A percentile compares a stretch with the other conserved stretches of the same genome.
Conservation (phyloP, 257 asterid genomes). For the Solanum rostratum region DNA sequence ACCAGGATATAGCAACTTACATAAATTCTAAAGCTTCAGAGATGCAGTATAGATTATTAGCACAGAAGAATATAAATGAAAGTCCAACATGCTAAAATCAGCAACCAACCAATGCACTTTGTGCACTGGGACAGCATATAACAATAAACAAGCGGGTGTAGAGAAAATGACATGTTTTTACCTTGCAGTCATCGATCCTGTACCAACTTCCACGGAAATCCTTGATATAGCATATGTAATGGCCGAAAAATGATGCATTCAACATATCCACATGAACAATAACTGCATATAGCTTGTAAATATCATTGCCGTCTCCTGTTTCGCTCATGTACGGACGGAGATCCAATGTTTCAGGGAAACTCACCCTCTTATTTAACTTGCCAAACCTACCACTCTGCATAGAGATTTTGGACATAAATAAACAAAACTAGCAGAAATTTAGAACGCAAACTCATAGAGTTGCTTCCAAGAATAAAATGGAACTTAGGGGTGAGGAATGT, state of each 20-base stretch:
- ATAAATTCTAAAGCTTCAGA: neutral
- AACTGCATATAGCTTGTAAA: conserved; percentile 90
- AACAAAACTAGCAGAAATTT: neutral
- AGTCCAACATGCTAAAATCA: neutral
- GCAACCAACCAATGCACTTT: neutral
- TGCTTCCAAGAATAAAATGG: neutral
- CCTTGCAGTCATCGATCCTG: conserved; percentile 92
- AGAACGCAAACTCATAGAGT: neutral
- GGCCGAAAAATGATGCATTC: conserved; percentile 96
- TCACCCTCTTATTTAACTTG: conserved; percentile 88
- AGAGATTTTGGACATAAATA: neutral
- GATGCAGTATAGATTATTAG: neutral
- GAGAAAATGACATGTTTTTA: conserved; percentile 5
- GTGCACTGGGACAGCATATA: neutral
- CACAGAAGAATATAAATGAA: neutral
- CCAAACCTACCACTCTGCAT: conserved; percentile 96
- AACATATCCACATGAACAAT: conserved; percentile 96
- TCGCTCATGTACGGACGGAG: conserved; percentile 77
- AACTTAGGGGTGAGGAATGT: neutral
- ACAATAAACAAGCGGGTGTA: neutral
- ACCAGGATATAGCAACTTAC: neutral
- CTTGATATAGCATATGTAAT: conserved; percentile 84
- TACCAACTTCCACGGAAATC: conserved; percentile 84
- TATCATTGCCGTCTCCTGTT: conserved; percentile 44
- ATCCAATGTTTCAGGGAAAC: conserved; percentile 75